Conservation (phyloP, 371 early-diverging fungal genomes). For the Mortierella sp. region DNA sequence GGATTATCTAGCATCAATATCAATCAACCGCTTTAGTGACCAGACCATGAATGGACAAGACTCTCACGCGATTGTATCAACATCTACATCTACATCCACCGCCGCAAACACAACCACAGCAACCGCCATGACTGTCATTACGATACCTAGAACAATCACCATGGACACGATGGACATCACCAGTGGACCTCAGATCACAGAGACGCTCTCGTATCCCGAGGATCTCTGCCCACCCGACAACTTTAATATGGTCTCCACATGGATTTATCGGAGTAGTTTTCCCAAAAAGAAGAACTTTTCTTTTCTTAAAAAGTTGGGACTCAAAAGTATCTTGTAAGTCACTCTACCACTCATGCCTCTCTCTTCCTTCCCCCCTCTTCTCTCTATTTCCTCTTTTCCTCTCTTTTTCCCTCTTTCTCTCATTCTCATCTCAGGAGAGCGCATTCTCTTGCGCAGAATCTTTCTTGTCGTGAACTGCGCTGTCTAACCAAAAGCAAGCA, state of each 20-base stretch:
- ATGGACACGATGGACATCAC: constrained; percentile 37
- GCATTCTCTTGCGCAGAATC: background rate
- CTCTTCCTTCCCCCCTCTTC: constrained; percentile 2
- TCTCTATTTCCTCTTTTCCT: background rate
- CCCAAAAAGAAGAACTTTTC: constrained; percentile 88
- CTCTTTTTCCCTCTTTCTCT: background rate
- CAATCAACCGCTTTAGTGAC: too few species aligned
- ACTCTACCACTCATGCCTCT: background rate
- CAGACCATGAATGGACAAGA: background rate
- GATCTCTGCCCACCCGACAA: constrained; percentile 90
- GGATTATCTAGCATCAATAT: too few species aligned
- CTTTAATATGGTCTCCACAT: constrained; percentile 92
- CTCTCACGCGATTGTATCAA: background rate
- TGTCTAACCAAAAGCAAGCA: too few species aligned
- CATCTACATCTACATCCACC: background rate
- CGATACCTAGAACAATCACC: constrained; percentile 30
- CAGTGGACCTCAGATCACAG: constrained; percentile 15
- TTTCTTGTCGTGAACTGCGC: background rate
- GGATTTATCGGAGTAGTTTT: constrained; percentile 93
- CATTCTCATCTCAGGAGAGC: background rate
- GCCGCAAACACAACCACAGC: constrained; percentile 3
- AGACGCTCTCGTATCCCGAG: constrained; percentile 57
- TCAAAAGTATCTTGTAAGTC: constrained; percentile 87
- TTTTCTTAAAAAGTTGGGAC: constrained; percentile 90
- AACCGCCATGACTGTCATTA: background rate